These are phyloP conservation scores for Trichocladium uniseriatum DNA, from an alignment of 495 filamentous ascomycete species.

Conservation along the genomic window DNA sequence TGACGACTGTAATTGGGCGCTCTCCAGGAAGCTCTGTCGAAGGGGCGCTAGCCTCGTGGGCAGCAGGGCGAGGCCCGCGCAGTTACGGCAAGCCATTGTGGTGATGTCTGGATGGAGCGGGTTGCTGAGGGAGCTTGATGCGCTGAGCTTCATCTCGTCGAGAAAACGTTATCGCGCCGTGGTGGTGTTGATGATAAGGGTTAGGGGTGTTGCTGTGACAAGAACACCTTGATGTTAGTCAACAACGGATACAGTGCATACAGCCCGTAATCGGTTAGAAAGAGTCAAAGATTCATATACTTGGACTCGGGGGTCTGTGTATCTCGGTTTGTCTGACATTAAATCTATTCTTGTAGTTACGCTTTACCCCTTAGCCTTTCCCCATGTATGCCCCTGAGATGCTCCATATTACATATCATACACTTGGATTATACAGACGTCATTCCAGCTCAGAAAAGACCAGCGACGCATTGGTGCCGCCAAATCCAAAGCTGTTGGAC, in stretches of 20 bases:
- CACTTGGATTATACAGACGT: neutral
- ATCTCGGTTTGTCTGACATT: too few relatives aligned
- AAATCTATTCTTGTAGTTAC: too few relatives aligned
- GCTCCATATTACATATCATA: too few relatives aligned
- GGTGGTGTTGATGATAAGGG: constrained; percentile 8
- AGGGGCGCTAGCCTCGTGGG: constrained; percentile 11
- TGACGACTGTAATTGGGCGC: neutral
- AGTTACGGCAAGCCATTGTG: constrained; percentile 24
- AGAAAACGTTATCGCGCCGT: constrained; percentile 2
- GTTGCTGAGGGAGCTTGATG: neutral
- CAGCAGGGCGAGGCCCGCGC: constrained; percentile 15
- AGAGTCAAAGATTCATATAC: too few relatives aligned
- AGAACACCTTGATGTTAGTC: too few relatives aligned
- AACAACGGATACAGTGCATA: too few relatives aligned
- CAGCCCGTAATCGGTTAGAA: too few relatives aligned
- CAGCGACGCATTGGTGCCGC: constrained; percentile 87
- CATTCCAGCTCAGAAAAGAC: constrained; percentile 56
- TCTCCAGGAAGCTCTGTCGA: constrained; percentile 4
- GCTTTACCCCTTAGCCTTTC: too few relatives aligned
- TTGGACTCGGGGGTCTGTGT: too few relatives aligned
- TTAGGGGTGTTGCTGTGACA: constrained; percentile 15
- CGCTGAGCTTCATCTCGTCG: constrained; percentile 5
- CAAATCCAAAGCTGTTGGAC: constrained; percentile 97
- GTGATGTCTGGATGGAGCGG: neutral
- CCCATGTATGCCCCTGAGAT: too few relatives aligned